phyloP scores from a whole-genome alignment of 441 rosid species.

The Gossypium davidsonii region DNA sequence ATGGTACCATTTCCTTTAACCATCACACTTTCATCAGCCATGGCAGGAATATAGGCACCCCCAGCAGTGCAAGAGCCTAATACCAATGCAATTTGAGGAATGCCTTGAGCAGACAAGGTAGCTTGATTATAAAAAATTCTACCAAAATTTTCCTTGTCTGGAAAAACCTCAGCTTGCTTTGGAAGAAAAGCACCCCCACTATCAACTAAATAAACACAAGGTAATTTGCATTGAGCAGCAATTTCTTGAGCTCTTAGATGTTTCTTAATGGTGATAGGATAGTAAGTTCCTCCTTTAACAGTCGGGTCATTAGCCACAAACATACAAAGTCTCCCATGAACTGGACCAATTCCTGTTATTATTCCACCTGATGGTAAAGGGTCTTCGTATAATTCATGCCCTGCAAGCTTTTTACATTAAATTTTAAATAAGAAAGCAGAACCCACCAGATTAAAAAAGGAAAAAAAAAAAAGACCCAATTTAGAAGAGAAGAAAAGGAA shows the following conservation, averaged over 20 bases:
- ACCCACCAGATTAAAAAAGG: background rate
- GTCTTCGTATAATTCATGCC: conserved; percentile 79
- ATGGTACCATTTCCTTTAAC: conserved; percentile 96
- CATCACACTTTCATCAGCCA: conserved; percentile 99
- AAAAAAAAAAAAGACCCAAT: background rate
- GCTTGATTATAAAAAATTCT: conserved; percentile 94
- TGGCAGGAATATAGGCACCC: conserved; percentile 97
- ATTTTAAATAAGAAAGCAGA: conserved; percentile 27
- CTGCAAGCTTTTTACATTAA: conserved; percentile 77
- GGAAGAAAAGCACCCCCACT: conserved; percentile 98
- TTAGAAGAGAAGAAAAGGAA: background rate
- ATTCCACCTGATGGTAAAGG: conserved; percentile 85
- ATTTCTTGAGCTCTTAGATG: conserved; percentile 97
- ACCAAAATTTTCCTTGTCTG: conserved; percentile 94
- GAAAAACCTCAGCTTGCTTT: conserved; percentile 94
- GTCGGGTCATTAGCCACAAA: conserved; percentile 97
- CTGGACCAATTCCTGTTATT: conserved; percentile 84
- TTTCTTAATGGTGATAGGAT: conserved; percentile 90
- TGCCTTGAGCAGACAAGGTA: conserved; percentile 85
- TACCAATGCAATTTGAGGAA: conserved; percentile 92
- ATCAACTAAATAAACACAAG: conserved; percentile 90
- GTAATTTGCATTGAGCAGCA: conserved; percentile 76
- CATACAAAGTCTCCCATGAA: conserved; percentile 94
- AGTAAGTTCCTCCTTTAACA: conserved; percentile 95
- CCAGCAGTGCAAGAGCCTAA: conserved; percentile 97